Conservation (phyloP, 768 basidiomycete genomes). For the Leccinum uliginosum region DNA sequence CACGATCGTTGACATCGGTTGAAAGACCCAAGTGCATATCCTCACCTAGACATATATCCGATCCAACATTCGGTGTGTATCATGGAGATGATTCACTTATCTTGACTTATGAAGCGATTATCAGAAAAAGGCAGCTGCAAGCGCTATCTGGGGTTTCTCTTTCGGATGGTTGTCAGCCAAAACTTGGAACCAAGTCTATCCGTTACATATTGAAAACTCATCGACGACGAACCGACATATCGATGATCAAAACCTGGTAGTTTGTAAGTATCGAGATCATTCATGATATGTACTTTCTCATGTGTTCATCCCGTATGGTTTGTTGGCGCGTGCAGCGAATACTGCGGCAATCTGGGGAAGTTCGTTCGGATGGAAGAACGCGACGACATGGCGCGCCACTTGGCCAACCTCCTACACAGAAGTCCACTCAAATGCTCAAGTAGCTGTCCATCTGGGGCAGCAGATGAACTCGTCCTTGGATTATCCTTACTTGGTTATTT, state of each 20-base stretch:
- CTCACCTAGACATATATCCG: slow-evolving; percentile 40
- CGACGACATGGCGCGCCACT: slow-evolving; percentile 14
- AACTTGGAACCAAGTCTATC: slow-evolving; percentile 19
- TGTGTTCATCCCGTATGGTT: slow-evolving; percentile 48
- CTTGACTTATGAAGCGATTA: slow-evolving; percentile 2
- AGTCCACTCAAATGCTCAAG: not conserved
- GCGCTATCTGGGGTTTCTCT: slow-evolving; percentile 13
- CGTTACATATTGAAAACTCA: slow-evolving; percentile 5
- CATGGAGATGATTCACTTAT: not conserved
- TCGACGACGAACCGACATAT: not conserved
- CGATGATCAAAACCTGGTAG: not conserved
- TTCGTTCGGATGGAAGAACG: slow-evolving; percentile 19
- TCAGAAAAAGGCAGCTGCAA: slow-evolving; percentile 3
- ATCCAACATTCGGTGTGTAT: slow-evolving; percentile 7
- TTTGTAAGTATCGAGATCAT: slow-evolving; percentile 1
- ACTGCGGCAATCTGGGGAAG: slow-evolving; percentile 29
- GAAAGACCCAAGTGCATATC: slow-evolving; percentile 39
- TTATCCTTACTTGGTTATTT: slow-evolving; percentile 28
- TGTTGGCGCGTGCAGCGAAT: slow-evolving; percentile 42
- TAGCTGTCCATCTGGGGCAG: not conserved
- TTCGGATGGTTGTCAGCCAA: slow-evolving; percentile 19
- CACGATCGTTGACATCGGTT: slow-evolving; percentile 18
- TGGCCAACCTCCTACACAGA: slow-evolving; percentile 11
- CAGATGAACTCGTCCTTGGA: slow-evolving; percentile 6
- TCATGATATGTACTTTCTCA: not conserved